Percentiles rank a stretch among this genome's conserved stretches.
phyloP scores from a whole-genome alignment of 2,329 filamentous ascomycete species.

The Salinomyces thailandicus region DNA sequence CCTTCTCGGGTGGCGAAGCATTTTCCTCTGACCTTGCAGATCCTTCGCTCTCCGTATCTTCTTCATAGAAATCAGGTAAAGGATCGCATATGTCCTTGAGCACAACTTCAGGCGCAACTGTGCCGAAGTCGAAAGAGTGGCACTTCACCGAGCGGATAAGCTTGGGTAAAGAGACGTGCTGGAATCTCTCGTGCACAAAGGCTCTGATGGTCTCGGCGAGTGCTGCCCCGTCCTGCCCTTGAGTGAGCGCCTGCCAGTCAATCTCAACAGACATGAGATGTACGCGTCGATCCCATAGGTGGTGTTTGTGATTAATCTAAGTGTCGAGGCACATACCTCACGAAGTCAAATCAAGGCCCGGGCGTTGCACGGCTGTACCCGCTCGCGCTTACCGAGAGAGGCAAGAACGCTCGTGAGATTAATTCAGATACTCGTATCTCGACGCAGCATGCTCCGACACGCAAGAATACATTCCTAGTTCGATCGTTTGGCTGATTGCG shows the following conservation, averaged over 20 bases:
- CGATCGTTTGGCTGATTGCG: too few relatives aligned
- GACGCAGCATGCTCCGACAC: too few relatives aligned
- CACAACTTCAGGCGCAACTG: slow-evolving; percentile 69
- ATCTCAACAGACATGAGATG: slow-evolving; percentile 97
- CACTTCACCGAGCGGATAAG: slow-evolving; percentile 96
- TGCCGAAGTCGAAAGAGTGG: slow-evolving; percentile 87
- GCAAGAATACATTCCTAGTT: too few relatives aligned
- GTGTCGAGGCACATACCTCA: too few relatives aligned
- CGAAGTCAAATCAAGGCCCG: too few relatives aligned
- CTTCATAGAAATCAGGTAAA: slow-evolving; percentile 88
- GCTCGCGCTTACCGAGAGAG: too few relatives aligned
- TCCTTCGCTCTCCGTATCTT: slow-evolving; percentile 45
- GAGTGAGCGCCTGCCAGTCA: slow-evolving; percentile 88
- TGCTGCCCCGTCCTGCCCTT: slow-evolving; percentile 73
- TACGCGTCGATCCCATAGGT: too few relatives aligned
- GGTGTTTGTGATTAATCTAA: too few relatives aligned
- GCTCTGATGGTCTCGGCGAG: slow-evolving; percentile 78
- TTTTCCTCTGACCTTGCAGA: slow-evolving; percentile 27
- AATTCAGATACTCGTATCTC: too few relatives aligned
- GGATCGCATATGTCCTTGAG: slow-evolving; percentile 97
- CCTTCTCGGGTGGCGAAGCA: slow-evolving; percentile 3
- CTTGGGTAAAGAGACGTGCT: slow-evolving; percentile 77
- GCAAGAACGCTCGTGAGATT: too few relatives aligned
- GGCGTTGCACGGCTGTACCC: too few relatives aligned
- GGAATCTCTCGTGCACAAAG: slow-evolving; percentile 94